Evolutionary conservation across 768 basidiomycete genomes (phyloP), one percentile per base, ranked within the genome.

Genomic region (Lactarius tabidus): DNA sequence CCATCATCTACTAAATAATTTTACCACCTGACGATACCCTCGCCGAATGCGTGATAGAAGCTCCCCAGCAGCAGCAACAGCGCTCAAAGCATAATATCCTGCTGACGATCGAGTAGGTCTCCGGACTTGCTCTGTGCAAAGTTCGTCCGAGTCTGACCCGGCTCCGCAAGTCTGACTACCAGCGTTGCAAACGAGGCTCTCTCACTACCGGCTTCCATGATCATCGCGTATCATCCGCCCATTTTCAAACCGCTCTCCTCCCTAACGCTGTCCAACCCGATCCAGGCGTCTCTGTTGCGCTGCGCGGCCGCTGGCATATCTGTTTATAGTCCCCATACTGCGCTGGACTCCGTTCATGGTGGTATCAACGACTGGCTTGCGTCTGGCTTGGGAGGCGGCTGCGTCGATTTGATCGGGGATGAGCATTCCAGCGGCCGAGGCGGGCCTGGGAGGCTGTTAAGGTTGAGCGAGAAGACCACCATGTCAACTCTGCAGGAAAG

Each of bases 301-400:
- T 92, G 95, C 67, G 87, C 88, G 0, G 88, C 91, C 1, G 81
- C 85, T 15, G 95, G 95, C 0, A 88, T 98, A 62, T 90, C 89
- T 1, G 82, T 98, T 6, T 96, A 91, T 77, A 83, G 83, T 45
- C 93, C 96, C 2, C 96, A 98, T 76, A 93, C 91, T 0, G 85
- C 93, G 0, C 81, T 97, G 20, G 96, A 98, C 76, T 82, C 81
- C n/a, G 86, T 91, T 1, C 81, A 84, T 70, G 90, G 84, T 6
- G 95, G 96, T 0, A 84, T 96, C 60, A 97, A 96, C 72, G 93
- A 95, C 76, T 97, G 91, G 91, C 82, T 95, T 18, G 90, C 85
- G 1, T 72, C 78, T 12, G 75, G 75, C 1, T 59, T 73, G 38
- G 70, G 74, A 39, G 59, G 57, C 15, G 70, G 69, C 31, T 51